Conservation (phyloP, 2,329 filamentous ascomycete genomes). For the Apiospora hydei region DNA sequence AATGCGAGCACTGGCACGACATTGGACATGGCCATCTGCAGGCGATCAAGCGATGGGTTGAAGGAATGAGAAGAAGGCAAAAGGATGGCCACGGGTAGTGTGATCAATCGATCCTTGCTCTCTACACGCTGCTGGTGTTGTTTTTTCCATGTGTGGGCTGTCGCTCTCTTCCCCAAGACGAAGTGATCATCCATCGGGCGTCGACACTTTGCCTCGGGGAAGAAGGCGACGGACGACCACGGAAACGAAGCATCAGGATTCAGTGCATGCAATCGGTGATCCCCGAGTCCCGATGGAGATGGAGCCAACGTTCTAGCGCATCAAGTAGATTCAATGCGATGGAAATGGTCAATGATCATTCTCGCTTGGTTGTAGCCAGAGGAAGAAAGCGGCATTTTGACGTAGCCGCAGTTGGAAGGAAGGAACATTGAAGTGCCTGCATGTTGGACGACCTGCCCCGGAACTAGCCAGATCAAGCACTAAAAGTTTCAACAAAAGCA, state of each 20-base stretch:
- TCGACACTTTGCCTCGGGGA: background rate
- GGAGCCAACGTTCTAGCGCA: slow-evolving; percentile 1
- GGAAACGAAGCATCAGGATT: slow-evolving; percentile 7
- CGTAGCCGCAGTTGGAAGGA: background rate
- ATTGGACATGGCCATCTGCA: background rate
- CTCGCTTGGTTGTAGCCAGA: background rate
- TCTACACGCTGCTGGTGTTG: background rate
- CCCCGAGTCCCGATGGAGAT: background rate
- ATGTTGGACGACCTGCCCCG: background rate
- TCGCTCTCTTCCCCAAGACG: background rate
- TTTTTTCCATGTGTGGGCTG: background rate
- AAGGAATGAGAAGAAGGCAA: background rate
- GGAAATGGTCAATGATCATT: background rate
- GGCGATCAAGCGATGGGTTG: slow-evolving; percentile 11
- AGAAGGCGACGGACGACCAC: background rate
- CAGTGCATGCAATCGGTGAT: slow-evolving; percentile 15
- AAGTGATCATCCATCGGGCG: slow-evolving; percentile 9
- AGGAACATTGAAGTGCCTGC: background rate
- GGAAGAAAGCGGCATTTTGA: background rate
- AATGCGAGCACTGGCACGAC: background rate
- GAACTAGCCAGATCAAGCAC: background rate
- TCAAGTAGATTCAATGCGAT: slow-evolving; percentile 3
- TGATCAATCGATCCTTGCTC: slow-evolving; percentile 5
- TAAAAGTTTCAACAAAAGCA: background rate
- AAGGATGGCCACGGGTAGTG: background rate